Evolutionary conservation across 768 basidiomycete genomes (phyloP).

Genomic region (Ramaria sp.): DNA sequence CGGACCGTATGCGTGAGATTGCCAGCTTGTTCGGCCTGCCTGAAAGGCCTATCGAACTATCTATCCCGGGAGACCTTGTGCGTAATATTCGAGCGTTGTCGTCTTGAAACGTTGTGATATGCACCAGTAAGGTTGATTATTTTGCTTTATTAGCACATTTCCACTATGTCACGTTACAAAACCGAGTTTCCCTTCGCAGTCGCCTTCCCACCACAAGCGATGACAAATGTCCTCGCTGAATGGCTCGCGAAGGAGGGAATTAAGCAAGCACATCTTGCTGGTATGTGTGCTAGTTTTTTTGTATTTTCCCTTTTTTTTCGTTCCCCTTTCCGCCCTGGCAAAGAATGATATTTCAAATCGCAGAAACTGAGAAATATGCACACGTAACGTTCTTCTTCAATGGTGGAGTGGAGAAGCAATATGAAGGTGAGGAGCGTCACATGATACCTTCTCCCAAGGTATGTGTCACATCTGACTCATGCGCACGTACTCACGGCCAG

Average conservation of each 20-base stretch:
- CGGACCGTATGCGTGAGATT: slow-evolving; percentile 93
- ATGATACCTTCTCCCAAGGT: slow-evolving; percentile 83
- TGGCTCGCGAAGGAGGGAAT: slow-evolving; percentile 72
- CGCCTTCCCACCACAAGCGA: slow-evolving; percentile 88
- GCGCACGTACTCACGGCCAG: not conserved
- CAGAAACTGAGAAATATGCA: slow-evolving; percentile 95
- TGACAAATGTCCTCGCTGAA: slow-evolving; percentile 93
- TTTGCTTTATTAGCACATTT: slow-evolving; percentile 49
- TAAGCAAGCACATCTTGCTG: slow-evolving; percentile 84
- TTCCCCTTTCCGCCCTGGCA: not conserved
- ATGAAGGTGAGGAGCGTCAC: slow-evolving; percentile 66
- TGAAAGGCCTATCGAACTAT: slow-evolving; percentile 77
- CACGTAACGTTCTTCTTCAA: slow-evolving; percentile 99
- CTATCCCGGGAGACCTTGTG: slow-evolving; percentile 72
- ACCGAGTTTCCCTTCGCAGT: slow-evolving; percentile 80
- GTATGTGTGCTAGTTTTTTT: slow-evolving; percentile 24
- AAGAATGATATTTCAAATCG: not conserved
- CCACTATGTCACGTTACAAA: slow-evolving; percentile 93
- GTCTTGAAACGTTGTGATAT: not conserved
- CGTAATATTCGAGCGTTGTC: slow-evolving; percentile 16
- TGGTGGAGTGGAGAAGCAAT: slow-evolving; percentile 91
- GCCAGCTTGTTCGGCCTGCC: slow-evolving; percentile 68
- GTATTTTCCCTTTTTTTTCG: not conserved
- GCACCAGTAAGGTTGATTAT: not conserved
- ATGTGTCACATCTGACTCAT: not conserved